Evolutionary conservation across 805 yeast genomes (phyloP).

Genomic region (Saccharomyces jurei): DNA sequence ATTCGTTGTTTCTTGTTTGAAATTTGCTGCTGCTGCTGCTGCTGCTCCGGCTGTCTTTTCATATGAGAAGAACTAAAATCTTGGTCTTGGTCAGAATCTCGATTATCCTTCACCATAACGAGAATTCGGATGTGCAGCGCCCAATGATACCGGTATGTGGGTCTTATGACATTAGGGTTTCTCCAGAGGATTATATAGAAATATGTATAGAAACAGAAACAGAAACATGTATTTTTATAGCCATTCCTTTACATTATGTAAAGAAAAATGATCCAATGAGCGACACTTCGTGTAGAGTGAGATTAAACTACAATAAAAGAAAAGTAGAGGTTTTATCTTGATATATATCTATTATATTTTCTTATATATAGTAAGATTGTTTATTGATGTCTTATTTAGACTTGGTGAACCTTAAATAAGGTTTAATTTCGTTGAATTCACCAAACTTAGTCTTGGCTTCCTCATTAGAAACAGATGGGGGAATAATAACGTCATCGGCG

Average conservation of each 20-base stretch:
- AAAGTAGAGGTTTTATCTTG: not conserved
- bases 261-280: not conserved
- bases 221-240: not conserved
- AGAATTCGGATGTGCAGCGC: not conserved
- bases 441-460: slow-evolving; percentile 79
- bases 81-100: not conserved
- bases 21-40: not conserved
- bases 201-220: not conserved
- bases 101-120: not conserved
- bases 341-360: not conserved
- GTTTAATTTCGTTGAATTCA: slow-evolving; percentile 76
- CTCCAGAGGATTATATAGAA: not conserved
- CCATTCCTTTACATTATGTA: not conserved
- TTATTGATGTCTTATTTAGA: slow-evolving; percentile 13
- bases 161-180: not conserved
- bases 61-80: not conserved
- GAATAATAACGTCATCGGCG: slow-evolving; percentile 88
- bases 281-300: not conserved
- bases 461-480: slow-evolving; percentile 74
- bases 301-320: not conserved
- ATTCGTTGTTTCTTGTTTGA: not conserved
- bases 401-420: slow-evolving; percentile 73
- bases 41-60: not conserved
- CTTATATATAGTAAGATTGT: not conserved
- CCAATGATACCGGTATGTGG: not conserved